Evolutionary conservation across 2,329 filamentous ascomycete species (phyloP).

Genomic region (Trichoderma lentiforme): DNA sequence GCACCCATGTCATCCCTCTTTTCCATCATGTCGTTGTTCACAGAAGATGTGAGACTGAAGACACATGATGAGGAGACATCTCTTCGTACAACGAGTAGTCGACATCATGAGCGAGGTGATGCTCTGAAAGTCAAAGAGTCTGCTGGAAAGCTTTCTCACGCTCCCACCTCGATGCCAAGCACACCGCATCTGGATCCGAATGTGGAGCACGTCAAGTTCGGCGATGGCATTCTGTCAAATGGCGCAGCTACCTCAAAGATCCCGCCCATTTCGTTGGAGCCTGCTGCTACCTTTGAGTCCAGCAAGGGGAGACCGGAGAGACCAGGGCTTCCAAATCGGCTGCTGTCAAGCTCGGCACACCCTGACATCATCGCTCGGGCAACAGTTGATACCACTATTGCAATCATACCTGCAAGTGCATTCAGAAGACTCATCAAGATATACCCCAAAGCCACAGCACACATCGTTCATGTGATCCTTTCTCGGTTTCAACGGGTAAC

Average conservation of each 20-base stretch:
- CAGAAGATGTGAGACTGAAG: slow-evolving; percentile 83
- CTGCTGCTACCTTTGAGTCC: slow-evolving; percentile 29
- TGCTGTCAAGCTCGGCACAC: slow-evolving; percentile 72
- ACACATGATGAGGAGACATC: slow-evolving; percentile 59
- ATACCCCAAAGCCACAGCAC: slow-evolving; percentile 92
- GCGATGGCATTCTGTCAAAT: slow-evolving; percentile 18
- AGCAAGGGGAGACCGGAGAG: slow-evolving; percentile 36
- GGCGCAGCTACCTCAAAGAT: slow-evolving; percentile 48
- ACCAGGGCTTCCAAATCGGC: slow-evolving; percentile 42
- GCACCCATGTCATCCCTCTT: slow-evolving; percentile 98
- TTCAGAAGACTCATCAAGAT: slow-evolving; percentile 89
- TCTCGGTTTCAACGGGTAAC: slow-evolving; percentile 94
- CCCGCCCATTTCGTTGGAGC: slow-evolving; percentile 72
- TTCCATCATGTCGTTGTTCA: slow-evolving; percentile 94
- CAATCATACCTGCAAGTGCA: slow-evolving; percentile 94
- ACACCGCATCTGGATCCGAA: slow-evolving; percentile 39
- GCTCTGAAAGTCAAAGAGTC: slow-evolving; percentile 26
- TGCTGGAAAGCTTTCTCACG: slow-evolving; percentile 15
- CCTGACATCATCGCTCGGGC: slow-evolving; percentile 96
- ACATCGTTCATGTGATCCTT: slow-evolving; percentile 96
- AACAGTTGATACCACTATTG: slow-evolving; percentile 94
- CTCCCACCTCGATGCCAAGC: slow-evolving; percentile 34
- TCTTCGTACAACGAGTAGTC: slow-evolving; percentile 24
- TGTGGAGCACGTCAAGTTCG: slow-evolving; percentile 20
- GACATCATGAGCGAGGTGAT: slow-evolving; percentile 30